Percentiles rank a stretch among this genome's conserved stretches.
These are phyloP conservation scores for Fusarium longipes DNA, from an alignment of 2,329 filamentous ascomycete species.

Conservation along the genomic window DNA sequence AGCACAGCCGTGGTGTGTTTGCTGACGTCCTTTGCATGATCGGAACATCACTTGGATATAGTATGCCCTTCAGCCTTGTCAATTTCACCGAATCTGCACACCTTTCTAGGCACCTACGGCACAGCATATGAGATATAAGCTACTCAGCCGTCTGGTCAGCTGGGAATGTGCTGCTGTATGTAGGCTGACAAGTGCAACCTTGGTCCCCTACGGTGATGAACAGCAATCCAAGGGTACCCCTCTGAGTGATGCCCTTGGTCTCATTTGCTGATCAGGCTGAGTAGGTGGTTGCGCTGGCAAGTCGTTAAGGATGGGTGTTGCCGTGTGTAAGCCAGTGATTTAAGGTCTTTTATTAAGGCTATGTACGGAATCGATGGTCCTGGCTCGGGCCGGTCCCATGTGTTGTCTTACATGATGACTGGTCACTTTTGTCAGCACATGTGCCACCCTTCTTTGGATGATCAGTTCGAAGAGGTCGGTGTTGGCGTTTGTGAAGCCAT, in stretches of 20 bases:
- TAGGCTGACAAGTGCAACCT: constrained; percentile 41
- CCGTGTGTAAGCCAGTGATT: constrained; percentile 23
- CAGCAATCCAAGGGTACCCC: constrained; percentile 5
- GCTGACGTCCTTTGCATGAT: constrained; percentile 24
- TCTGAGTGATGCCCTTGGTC: constrained; percentile 12
- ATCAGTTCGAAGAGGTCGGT: constrained; percentile 27
- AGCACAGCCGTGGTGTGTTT: constrained; percentile 17
- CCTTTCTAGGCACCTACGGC: constrained; percentile 30
- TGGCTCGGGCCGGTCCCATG: constrained; percentile 49
- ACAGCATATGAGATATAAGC: constrained; percentile 24
- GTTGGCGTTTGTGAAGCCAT: constrained; percentile 27
- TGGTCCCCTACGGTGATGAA: constrained; percentile 3
- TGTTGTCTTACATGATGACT: constrained; percentile 44
- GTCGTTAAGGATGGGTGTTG: constrained; percentile 27
- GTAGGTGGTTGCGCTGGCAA: constrained; percentile 35
- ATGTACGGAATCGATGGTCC: constrained; percentile 18
- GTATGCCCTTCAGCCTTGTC: constrained; percentile 35
- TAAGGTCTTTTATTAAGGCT: constrained; percentile 6
- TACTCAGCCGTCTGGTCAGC: constrained; percentile 32
- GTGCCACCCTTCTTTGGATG: constrained; percentile 21
- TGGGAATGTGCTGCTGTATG: constrained; percentile 32
- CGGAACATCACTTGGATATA: constrained; percentile 11
- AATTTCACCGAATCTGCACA: constrained; percentile 33
- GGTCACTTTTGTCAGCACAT: constrained; percentile 37
- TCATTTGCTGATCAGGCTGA: constrained; percentile 20